Evolutionary conservation across 164 flowering plant species (phyloP), one percentile per base, ranked within the genome.

Genomic region (Santalum album): DNA sequence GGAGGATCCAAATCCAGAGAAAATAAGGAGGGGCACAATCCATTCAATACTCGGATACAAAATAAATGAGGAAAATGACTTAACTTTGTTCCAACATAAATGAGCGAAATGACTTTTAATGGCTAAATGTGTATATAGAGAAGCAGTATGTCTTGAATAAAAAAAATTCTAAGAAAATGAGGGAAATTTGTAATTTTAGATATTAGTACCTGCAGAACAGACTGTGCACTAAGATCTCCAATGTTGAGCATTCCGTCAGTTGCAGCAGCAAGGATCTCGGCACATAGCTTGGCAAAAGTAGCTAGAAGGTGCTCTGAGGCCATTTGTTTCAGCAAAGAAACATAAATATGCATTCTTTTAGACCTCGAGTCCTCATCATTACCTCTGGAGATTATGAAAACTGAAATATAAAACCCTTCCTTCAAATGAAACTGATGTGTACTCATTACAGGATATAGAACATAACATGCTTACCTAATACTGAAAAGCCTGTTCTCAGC

Each of bases 221-320:
- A 75, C 62, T 83, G 91, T 42, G 77, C 95, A 35, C 83, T 79
- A 15, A 46, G 50, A 58, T 87, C 90, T 20, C 84, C 83, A 10
- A 82, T 64, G 56, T 80, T 75, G 53, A 90, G 89, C 77, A 81
- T 77, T 43, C 97, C 92, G 70, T 94, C 99, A 38, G 97, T 82
- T 49, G 83, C 92, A 49, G 97, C 83, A 19, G 96, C 99, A 58
- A 90, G 87, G 58, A 94, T 80, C 75, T 94, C 97, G 1, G 95
- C 86, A 59, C 96, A 87, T 17, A 94, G 70, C 76, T 87, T 89
- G 20, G 97, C 97, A 68, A 84, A 94, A 15, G 96, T 90, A 10
- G 97, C 99, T 52, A 94, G 50, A 22, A 87, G 87, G 60, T 94
- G 99, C 78, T 94, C 97, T 16, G 97, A 92, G 46, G 97, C 96